A percentile compares a stretch with the other conserved stretches of the same genome.
Conservation (phyloP, 1,139 yeast species). For the Suhomyces taliae region DNA sequence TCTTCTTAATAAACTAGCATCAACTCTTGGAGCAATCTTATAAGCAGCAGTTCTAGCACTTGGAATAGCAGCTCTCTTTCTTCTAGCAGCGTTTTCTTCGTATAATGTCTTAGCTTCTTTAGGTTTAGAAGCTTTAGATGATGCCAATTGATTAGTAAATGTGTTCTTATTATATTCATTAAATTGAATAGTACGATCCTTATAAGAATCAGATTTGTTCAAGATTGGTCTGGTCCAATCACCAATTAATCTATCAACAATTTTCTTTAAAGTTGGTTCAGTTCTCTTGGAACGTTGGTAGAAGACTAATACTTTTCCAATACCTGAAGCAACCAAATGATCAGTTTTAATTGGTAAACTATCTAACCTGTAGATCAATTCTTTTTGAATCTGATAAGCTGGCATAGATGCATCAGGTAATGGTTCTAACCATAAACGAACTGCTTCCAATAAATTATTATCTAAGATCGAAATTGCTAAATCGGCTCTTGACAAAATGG, state of each 20-base stretch:
- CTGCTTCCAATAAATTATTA: slow-evolving; percentile 89
- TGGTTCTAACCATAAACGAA: slow-evolving; percentile 96
- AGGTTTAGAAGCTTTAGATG: slow-evolving; percentile 27
- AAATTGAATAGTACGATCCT: slow-evolving; percentile 77
- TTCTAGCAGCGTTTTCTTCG: slow-evolving; percentile 89
- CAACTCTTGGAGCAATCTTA: slow-evolving; percentile 85
- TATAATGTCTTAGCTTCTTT: slow-evolving; percentile 61
- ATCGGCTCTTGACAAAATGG: slow-evolving; percentile 75
- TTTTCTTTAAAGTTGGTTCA: slow-evolving; percentile 79
- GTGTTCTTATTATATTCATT: slow-evolving; percentile 67
- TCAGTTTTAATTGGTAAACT: slow-evolving; percentile 91
- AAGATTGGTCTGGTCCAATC: slow-evolving; percentile 99
- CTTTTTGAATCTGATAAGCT: slow-evolving; percentile 92
- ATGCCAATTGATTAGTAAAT: slow-evolving; percentile 48
- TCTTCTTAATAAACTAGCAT: slow-evolving; percentile 42
- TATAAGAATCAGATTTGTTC: slow-evolving; percentile 92
- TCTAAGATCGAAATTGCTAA: slow-evolving; percentile 91
- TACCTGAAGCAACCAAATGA: slow-evolving; percentile 90
- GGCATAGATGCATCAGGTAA: slow-evolving; percentile 97
- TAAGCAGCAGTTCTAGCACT: slow-evolving; percentile 85
- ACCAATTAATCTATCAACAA: slow-evolving; percentile 88
- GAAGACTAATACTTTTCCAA: slow-evolving; percentile 91
- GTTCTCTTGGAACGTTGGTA: slow-evolving; percentile 91
- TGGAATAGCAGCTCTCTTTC: slow-evolving; percentile 94
- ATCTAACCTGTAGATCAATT: slow-evolving; percentile 70